Conservation (phyloP, 106 monocot genomes). For the Allium fistulosum region DNA sequence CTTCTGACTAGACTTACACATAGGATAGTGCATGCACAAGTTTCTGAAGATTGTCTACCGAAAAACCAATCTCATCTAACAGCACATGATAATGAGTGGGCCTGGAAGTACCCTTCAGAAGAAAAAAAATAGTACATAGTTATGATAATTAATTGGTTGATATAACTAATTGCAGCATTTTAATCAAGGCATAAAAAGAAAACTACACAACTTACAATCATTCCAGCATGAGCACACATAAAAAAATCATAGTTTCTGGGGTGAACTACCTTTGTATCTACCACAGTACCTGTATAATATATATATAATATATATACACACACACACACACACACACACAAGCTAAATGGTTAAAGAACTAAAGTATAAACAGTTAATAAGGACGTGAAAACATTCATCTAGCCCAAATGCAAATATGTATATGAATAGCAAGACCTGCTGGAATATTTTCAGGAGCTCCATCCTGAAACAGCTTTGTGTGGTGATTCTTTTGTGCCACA, state of each 20-base stretch:
- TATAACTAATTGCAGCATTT: no score
- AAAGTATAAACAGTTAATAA: not conserved
- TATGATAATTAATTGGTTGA: no score
- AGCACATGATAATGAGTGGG: constrained; percentile 81
- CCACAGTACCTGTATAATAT: constrained; percentile 47
- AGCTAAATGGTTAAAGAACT: not conserved
- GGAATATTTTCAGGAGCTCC: constrained; percentile 60
- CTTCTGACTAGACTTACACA: constrained; percentile 42
- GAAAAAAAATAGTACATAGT: not conserved
- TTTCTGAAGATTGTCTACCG: constrained; percentile 56
- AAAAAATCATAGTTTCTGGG: constrained; percentile 78
- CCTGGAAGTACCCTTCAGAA: constrained; percentile 53
- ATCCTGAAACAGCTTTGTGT: constrained; percentile 61
- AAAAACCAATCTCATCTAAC: constrained; percentile 74
- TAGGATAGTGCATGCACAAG: constrained; percentile 74
- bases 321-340: no score
- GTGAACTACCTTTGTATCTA: constrained; percentile 61
- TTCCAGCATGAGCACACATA: constrained; percentile 79
- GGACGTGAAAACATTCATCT: no score
- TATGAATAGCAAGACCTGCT: constrained; percentile 27
- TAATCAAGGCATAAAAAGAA: not conserved
- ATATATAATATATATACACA: not conserved
- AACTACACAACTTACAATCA: constrained; percentile 38
- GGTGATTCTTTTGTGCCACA: constrained; percentile 74
- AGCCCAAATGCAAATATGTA: not conserved